These are phyloP conservation scores for Ascomycota sp. DNA, from an alignment of 2,329 filamentous ascomycete species.

Conservation along the genomic window DNA sequence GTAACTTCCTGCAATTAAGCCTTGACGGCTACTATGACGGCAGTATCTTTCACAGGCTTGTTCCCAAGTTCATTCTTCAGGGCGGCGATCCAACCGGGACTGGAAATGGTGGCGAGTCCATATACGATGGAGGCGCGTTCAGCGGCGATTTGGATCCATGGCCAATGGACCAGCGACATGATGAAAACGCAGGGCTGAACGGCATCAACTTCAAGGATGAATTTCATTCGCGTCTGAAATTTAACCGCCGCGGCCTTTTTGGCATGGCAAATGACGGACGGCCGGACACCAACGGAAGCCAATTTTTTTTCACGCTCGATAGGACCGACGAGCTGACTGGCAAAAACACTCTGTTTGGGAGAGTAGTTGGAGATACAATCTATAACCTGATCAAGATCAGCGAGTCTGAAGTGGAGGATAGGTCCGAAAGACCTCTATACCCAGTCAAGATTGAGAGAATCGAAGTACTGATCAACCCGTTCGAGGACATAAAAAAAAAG, in stretches of 20 bases:
- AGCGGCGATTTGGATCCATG: conserved; percentile 52
- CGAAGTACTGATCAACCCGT: conserved; percentile 65
- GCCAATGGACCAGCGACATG: conserved; percentile 45
- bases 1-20: conserved; percentile 90
- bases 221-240: conserved; percentile 79
- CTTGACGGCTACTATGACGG: conserved; percentile 89
- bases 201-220: conserved; percentile 59
- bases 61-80: conserved; percentile 83
- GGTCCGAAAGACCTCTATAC: conserved; percentile 67
- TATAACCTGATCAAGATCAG: conserved; percentile 92
- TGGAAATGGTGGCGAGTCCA: conserved; percentile 76
- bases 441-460: conserved; percentile 56
- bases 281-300: conserved; percentile 69
- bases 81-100: conserved; percentile 89
- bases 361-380: conserved; percentile 82
- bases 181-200: conserved; percentile 35
- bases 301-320: conserved; percentile 90
- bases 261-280: conserved; percentile 87
- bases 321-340: conserved; percentile 69
- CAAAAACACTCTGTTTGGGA: conserved; percentile 84
- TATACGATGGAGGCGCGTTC: conserved; percentile 69
- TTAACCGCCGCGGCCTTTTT: conserved; percentile 72
- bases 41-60: conserved; percentile 83
- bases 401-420: conserved; percentile 62
- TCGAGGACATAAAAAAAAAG: conserved; percentile 59